Evolutionary conservation across 306 rosid genomes (phyloP).

Genomic region (Quercus dentata): DNA sequence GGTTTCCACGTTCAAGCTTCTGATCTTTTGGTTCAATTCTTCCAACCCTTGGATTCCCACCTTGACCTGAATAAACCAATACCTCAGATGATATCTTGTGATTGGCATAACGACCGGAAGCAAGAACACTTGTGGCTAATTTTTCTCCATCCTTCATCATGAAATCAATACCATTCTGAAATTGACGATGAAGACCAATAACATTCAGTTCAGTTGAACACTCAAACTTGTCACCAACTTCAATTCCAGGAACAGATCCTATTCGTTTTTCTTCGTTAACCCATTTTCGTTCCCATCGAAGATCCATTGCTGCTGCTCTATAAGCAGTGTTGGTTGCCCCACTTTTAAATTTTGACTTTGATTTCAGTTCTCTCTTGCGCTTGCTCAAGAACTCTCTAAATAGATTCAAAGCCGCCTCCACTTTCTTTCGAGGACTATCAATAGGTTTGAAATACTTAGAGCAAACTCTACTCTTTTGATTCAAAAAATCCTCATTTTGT

Average conservation of each 20-base stretch:
- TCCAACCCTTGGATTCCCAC: too few relatives aligned
- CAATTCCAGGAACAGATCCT: slow-evolving; percentile 37
- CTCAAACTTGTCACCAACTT: slow-evolving; percentile 40
- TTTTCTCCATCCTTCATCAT: background rate
- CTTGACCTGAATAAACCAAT: background rate
- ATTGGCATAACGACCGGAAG: background rate
- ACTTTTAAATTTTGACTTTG: background rate
- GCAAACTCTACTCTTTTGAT: too few relatives aligned
- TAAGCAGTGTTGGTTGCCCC: background rate
- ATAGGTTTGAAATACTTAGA: too few relatives aligned
- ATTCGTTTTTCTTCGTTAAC: slow-evolving; percentile 8
- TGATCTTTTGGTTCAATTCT: too few relatives aligned
- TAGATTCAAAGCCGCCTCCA: slow-evolving; percentile 12
- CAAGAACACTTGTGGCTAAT: background rate
- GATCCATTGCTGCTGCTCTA: slow-evolving; percentile 1
- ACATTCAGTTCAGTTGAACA: slow-evolving; percentile 30
- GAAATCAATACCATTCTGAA: background rate
- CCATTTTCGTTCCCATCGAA: background rate
- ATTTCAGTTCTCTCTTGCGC: background rate
- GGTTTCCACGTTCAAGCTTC: too few relatives aligned
- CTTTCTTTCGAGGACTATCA: slow-evolving; percentile 2
- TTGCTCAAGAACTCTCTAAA: background rate
- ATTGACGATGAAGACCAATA: slow-evolving; percentile 40
- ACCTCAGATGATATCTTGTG: background rate
- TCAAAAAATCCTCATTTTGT: too few relatives aligned